A percentile compares a stretch with the other conserved stretches of the same genome.
phyloP scores from a whole-genome alignment of 1,284 basidiomycete genomes.

The Irpex rosettiformis region DNA sequence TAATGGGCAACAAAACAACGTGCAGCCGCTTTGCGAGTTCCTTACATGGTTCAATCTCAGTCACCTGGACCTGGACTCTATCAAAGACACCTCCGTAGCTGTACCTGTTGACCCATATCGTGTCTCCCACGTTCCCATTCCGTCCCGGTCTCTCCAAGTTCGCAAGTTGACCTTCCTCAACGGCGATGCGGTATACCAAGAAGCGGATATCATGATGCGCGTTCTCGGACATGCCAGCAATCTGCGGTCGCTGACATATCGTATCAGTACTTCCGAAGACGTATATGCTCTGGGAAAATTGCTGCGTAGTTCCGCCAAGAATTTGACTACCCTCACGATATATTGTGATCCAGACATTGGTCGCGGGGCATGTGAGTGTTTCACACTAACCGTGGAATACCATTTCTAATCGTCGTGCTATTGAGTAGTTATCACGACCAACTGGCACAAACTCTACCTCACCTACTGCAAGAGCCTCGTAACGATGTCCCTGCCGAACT shows the following conservation, averaged over 20 bases:
- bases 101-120: background rate
- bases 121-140: background rate
- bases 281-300: background rate
- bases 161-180: background rate
- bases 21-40: background rate
- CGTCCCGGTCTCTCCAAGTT: background rate
- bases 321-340: background rate
- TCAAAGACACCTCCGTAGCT: background rate
- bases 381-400: background rate
- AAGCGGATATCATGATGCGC: background rate
- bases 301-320: background rate
- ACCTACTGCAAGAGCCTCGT: background rate
- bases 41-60: background rate
- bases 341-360: background rate
- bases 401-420: background rate
- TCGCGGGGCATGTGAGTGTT: background rate
- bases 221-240: background rate
- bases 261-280: background rate
- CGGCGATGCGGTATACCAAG: background rate
- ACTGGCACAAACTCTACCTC: background rate
- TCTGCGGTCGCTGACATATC: background rate
- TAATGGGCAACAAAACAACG: background rate
- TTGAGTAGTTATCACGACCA: background rate
- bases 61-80: background rate
- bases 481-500: background rate